Base-by-base conservation (phyloP, 225 moss, liverwort and hornwort species). In the Anthoceros angustus region DNA sequence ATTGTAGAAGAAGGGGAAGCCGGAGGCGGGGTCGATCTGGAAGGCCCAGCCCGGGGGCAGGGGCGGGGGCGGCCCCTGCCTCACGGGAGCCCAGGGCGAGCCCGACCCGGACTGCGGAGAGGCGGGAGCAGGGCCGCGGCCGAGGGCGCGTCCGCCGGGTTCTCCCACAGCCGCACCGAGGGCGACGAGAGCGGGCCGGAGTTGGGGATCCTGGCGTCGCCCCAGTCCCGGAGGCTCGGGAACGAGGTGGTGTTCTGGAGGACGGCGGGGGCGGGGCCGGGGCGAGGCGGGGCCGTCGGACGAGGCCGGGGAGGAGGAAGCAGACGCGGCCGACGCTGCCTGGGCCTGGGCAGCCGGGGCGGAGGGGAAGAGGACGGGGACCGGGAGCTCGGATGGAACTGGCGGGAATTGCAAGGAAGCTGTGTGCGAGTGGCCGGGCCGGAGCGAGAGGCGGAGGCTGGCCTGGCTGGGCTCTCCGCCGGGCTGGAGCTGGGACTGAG, bases 11-110 rank as follows among this genome's bases (percentile, higher is more conserved):
- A 75, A 79, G 10, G 79, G 73, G 43, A 73, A 79, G 12, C 79
- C 79, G 2, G 75, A 45, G 48, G 70, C 70, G 1, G 76, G 70
- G 68, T 79, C 79, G 64, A 76, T 73, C 62, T 70, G 67, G 62
- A 79, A 79, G 26, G 75, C 75, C 79, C 79, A 79, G 24, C 79
- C 76, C 16, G 42, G 25, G 9, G 73, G 79, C 32, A 79, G 73
- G 8, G 76, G 72, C 9, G 79, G 79, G 64, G 79, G 70, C 55
- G 75, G 68, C 24, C 67, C 76, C 49, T 73, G 75, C 60, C 73
- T 75, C 42, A 79, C 73, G 10, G 79, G 75, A 41, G 79, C 79
- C 79, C 79, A 79, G 41, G 74, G 72, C 21, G 75, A 65, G n/a
- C n/a, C n/a, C n/a, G n/a, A n/a, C n/a, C n/a, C n/a, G 18, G 72